Evolutionary conservation across 345 rosid genomes (phyloP).

Genomic region (Luvunga scandens): DNA sequence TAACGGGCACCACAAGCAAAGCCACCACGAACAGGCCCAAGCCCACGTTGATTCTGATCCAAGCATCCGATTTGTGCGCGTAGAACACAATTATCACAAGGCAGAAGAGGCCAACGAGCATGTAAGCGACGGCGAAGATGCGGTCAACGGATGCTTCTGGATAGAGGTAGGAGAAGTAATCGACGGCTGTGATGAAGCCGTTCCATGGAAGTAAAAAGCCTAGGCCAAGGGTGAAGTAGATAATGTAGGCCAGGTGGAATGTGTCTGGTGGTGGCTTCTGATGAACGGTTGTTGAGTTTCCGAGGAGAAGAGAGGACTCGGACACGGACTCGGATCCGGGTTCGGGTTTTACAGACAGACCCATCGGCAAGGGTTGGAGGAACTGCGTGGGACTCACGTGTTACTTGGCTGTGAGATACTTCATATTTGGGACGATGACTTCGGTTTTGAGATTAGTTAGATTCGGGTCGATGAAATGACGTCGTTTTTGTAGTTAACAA

Average conservation of each 20-base stretch:
- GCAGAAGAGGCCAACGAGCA: conserved; percentile 58
- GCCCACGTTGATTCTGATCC: conserved; percentile 74
- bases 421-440: background rate
- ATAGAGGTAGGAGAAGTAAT: conserved; percentile 88
- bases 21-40: conserved; percentile 54
- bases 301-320: conserved; percentile 55
- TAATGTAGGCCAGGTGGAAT: conserved; percentile 73
- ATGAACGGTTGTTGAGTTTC: conserved; percentile 10
- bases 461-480: background rate
- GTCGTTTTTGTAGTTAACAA: background rate
- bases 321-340: conserved; percentile 12
- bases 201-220: conserved; percentile 99
- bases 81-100: conserved; percentile 55
- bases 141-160: conserved; percentile 90
- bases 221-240: conserved; percentile 79
- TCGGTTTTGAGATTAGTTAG: background rate
- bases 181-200: conserved; percentile 96
- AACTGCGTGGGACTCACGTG: background rate
- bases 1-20: conserved; percentile 66
- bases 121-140: conserved; percentile 75
- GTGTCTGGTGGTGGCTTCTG: conserved; percentile 52
- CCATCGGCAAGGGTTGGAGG: conserved; percentile 28
- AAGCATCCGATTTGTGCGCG: conserved; percentile 69
- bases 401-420: background rate
- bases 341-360: conserved; percentile 25